These are phyloP conservation scores for Aspergillus thermomutatus DNA, from an alignment of 2,329 filamentous ascomycete genomes.

Conservation along the genomic window DNA sequence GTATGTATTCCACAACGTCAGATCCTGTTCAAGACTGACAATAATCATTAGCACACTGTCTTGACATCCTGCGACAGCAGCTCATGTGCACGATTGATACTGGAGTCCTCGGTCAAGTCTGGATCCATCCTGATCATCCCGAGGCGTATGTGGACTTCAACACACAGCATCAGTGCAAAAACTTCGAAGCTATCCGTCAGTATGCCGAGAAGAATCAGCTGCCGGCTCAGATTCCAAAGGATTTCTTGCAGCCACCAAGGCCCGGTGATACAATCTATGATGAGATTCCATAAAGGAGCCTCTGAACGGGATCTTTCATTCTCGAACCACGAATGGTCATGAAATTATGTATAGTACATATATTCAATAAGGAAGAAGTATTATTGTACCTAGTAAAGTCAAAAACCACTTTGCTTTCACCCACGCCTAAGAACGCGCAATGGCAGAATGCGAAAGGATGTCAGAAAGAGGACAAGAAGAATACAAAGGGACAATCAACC, in stretches of 20 bases:
- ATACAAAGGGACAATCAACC: not conserved
- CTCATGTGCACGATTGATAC: constrained; percentile 63
- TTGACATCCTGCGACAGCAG: constrained; percentile 60
- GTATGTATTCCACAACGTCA: constrained; percentile 39
- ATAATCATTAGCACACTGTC: constrained; percentile 50
- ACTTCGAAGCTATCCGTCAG: constrained; percentile 51
- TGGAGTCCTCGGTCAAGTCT: constrained; percentile 60
- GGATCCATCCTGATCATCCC: constrained; percentile 47
- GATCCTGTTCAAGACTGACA: not conserved
- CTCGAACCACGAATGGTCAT: too few species aligned
- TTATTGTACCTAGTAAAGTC: not conserved
- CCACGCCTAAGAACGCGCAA: too few species aligned
- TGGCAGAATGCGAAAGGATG: not conserved
- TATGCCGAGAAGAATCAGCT: constrained; percentile 56
- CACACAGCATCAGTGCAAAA: constrained; percentile 57
- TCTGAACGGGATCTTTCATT: too few species aligned
- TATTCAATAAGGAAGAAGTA: too few species aligned
- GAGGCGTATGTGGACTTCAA: constrained; percentile 61
- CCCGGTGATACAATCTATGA: constrained; percentile 18
- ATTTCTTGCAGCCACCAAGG: constrained; percentile 42
- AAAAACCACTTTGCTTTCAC: too few species aligned
- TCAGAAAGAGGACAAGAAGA: not conserved
- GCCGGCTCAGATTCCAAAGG: constrained; percentile 41
- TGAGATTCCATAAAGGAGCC: constrained; percentile 18
- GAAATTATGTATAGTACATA: not conserved